Base-by-base conservation (phyloP, 1,139 yeast species). In the Tardiomyces blankii region DNA sequence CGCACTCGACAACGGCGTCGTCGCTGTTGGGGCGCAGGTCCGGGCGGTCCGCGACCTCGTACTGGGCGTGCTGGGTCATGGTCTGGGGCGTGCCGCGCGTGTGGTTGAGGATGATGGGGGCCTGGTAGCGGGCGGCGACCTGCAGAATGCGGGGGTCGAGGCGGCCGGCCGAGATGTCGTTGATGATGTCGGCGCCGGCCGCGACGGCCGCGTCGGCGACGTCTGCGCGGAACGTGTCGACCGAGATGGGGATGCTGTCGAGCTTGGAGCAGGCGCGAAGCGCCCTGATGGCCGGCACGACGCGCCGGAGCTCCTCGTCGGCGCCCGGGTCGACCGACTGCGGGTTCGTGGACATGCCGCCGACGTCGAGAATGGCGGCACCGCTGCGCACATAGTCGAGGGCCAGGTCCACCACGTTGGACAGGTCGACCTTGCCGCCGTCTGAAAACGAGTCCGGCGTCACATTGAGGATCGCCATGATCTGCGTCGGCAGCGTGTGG, bases 401-500 rank as follows among this genome's bases (percentile, higher is more conserved):
- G 0, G 77, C 74, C 2, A 60, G 55, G 1, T 51, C 53, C 1
- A 74, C 53, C 1, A 78, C 74, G 25, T 67, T 64, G 0, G 67
- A 67, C 2, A 74, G 53, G 3, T 61, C 61, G 23, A 69, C 55
- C 23, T 58, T 57, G 0, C 94, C 89, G 1, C 95, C 97, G 63
- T 93, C 98, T 44, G 96, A 86, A 59, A 91, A 91, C 0, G 96
- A 88, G 61, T 93, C 97, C 0, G 97, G 96, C 0, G 98, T 91
- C 18, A 83, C 74, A 58, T 91, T 91, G 48, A 91, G 63, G 42
- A 91, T 81, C 1, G 89, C 95, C 98, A 91, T 91, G 44, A 88
- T 63, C 49, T 54, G 48, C 44, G 73, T 55, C 30, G 55, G 51
- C 44, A 40, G 38, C 5, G 51, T 50, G 41, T 54, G 51, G 35